These are phyloP conservation scores for Rhodotorula paludigena DNA, from an alignment of 768 basidiomycete genomes.

Conservation along the genomic window DNA sequence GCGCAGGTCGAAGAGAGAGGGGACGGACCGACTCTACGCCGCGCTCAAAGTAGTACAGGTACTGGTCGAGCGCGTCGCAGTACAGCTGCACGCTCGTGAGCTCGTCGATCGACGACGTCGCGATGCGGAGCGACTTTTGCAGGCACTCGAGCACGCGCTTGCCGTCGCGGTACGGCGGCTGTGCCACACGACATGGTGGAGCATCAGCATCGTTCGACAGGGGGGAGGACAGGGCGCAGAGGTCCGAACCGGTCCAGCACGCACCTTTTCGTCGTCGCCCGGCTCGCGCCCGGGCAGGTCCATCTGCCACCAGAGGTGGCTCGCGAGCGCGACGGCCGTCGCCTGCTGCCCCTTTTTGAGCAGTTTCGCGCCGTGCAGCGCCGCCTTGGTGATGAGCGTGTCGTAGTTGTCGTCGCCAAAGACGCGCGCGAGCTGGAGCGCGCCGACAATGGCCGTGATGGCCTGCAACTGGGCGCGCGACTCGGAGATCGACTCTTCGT, in stretches of 20 bases:
- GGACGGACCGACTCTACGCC: conserved; percentile 77
- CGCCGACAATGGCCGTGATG: conserved; percentile 91
- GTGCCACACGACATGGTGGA: neutral
- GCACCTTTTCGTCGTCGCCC: conserved; percentile 52
- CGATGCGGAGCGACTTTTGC: conserved; percentile 92
- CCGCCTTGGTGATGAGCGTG: conserved; percentile 97
- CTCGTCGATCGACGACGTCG: conserved; percentile 93
- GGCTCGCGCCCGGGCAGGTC: conserved; percentile 51
- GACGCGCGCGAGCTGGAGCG: conserved; percentile 79
- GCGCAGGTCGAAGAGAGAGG: no score
- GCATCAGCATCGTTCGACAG: neutral
- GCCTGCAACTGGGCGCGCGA: conserved; percentile 91
- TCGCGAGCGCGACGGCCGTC: conserved; percentile 85
- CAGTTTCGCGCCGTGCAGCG: conserved; percentile 88
- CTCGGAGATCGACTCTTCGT: conserved; percentile 95
- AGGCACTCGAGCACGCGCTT: conserved; percentile 96
- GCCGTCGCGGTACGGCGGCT: conserved; percentile 64
- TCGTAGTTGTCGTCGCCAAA: conserved; percentile 94
- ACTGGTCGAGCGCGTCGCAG: conserved; percentile 91
- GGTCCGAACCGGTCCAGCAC: neutral
- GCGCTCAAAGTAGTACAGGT: conserved; percentile 91
- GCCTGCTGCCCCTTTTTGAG: conserved; percentile 98
- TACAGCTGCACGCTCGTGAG: conserved; percentile 94
- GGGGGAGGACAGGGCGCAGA: no score
- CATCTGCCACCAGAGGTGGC: conserved; percentile 98